phyloP scores from a whole-genome alignment of 306 rosid genomes.

The Sicyos edulis region DNA sequence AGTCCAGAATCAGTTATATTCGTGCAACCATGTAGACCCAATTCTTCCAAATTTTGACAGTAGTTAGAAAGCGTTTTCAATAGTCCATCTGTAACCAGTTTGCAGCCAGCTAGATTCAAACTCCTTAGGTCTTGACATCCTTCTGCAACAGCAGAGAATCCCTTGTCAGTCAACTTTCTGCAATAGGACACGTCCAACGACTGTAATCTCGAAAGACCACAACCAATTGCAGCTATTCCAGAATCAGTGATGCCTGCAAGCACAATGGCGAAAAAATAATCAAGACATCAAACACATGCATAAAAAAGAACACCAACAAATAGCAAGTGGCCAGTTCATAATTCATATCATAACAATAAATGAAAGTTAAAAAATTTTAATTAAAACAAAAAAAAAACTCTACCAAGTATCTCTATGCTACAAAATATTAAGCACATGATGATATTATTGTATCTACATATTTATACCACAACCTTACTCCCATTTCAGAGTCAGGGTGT shows the following conservation, averaged over 20 bases:
- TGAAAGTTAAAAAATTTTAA: no score
- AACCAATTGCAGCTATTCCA: slow-evolving; percentile 67
- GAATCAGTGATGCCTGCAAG: slow-evolving; percentile 66
- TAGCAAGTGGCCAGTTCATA: background rate
- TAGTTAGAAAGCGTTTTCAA: slow-evolving; percentile 55
- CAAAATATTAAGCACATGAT: background rate
- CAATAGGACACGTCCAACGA: slow-evolving; percentile 81
- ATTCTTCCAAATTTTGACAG: slow-evolving; percentile 57
- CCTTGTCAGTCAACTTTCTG: slow-evolving; percentile 76
- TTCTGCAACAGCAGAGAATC: slow-evolving; percentile 68
- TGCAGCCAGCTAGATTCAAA: slow-evolving; percentile 74
- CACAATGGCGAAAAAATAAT: slow-evolving; percentile 8
- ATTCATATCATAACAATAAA: background rate
- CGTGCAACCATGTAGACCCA: slow-evolving; percentile 73
- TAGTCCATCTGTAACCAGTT: slow-evolving; percentile 46
- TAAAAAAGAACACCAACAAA: background rate
- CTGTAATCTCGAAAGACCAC: slow-evolving; percentile 58
- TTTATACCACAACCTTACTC: background rate
- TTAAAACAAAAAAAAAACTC: no score
- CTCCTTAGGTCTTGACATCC: slow-evolving; percentile 58
- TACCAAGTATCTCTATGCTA: background rate
- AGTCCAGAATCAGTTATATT: slow-evolving; percentile 66
- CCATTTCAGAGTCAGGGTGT: background rate
- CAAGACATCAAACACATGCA: background rate
- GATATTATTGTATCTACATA: background rate